Conservation (phyloP, 148 eudicot genomes). For the Fagopyrum tataricum region DNA sequence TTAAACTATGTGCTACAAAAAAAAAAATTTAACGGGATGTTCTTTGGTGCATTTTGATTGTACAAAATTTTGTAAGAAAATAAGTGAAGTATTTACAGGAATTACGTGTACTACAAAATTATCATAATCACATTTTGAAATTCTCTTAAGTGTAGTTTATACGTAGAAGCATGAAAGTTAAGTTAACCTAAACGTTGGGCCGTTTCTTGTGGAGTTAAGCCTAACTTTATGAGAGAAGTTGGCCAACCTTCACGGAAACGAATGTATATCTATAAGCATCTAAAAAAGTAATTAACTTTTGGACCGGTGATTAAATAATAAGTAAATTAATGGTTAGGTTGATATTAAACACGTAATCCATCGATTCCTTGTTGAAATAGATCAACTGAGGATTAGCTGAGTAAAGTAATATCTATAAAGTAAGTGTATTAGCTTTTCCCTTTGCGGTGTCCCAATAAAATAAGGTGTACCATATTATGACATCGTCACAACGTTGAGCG, state of each 20-base stretch:
- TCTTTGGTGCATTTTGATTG: too few relatives aligned
- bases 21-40: too few relatives aligned
- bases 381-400: not conserved
- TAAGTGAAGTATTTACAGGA: not conserved
- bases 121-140: not conserved
- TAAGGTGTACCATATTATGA: too few relatives aligned
- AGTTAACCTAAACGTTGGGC: constrained; percentile 28
- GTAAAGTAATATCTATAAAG: not conserved
- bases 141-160: not conserved
- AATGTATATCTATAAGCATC: not conserved
- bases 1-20: too few relatives aligned
- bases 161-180: constrained; percentile 14
- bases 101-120: not conserved
- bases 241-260: not conserved
- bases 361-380: not conserved
- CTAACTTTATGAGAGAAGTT: constrained; percentile 19
- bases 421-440: not conserved
- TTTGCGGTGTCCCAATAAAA: not conserved
- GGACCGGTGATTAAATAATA: not conserved
- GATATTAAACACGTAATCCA: constrained; percentile 14
- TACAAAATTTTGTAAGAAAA: not conserved
- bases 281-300: constrained; percentile 21
- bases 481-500: too few relatives aligned
- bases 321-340: constrained; percentile 34
- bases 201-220: constrained; percentile 25